Percentiles rank a stretch among this genome's conserved stretches.
phyloP scores from a whole-genome alignment of 2,329 filamentous ascomycete genomes.

The Fusarium sp. region DNA sequence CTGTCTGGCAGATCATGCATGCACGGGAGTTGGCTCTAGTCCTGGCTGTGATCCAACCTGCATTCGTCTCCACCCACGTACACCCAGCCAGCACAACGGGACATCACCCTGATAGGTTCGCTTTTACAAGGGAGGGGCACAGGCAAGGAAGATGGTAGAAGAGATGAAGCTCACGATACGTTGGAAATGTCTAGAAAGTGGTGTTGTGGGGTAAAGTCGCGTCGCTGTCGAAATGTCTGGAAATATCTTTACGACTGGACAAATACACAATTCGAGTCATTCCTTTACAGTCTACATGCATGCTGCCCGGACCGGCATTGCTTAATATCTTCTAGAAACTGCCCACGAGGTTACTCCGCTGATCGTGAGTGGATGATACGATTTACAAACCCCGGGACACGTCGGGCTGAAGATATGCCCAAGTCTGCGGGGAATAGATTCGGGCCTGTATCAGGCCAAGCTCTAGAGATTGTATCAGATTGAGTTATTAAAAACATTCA shows the following conservation, averaged over 20 bases:
- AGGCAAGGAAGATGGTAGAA: constrained; percentile 1
- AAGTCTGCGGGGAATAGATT: constrained; percentile 22
- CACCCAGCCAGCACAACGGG: background rate
- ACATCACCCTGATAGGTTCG: constrained; percentile 38
- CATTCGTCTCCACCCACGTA: constrained; percentile 5
- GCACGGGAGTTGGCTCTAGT: constrained; percentile 30
- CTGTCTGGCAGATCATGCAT: constrained; percentile 34
- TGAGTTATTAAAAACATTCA: background rate
- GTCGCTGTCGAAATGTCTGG: constrained; percentile 22
- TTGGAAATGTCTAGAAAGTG: constrained; percentile 36
- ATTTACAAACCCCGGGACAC: constrained; percentile 16
- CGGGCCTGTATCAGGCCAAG: background rate
- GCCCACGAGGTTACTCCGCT: constrained; percentile 43
- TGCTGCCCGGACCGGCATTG: constrained; percentile 33
- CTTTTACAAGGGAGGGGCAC: constrained; percentile 29
- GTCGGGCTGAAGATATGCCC: constrained; percentile 21
- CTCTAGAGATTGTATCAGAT: background rate
- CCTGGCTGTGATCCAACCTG: constrained; percentile 16
- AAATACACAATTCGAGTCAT: background rate
- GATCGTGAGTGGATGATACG: constrained; percentile 42
- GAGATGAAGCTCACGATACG: constrained; percentile 43
- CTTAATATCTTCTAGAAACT: background rate
- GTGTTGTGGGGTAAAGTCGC: constrained; percentile 43
- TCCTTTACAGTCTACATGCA: background rate
- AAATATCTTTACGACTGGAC: constrained; percentile 8